A percentile compares a stretch with the other conserved stretches of the same genome.
Conservation (phyloP, 345 rosid species). For the Ceriops tagal region DNA sequence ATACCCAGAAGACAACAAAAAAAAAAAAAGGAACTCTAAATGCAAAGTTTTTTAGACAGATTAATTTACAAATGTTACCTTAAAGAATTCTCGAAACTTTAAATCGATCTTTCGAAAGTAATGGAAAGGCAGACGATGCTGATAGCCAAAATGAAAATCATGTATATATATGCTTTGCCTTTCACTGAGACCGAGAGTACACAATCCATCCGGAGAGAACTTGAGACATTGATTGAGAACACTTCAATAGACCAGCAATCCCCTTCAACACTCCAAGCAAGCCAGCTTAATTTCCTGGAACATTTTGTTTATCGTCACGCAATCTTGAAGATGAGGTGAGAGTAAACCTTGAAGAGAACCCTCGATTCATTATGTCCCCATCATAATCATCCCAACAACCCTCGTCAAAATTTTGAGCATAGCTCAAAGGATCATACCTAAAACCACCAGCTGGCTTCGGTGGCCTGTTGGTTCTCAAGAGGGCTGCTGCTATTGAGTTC, state of each 20-base stretch:
- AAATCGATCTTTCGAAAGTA: no score
- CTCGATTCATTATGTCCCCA: constrained; percentile 22
- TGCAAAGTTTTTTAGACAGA: not conserved
- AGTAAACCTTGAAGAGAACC: constrained; percentile 44
- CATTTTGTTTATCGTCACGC: constrained; percentile 16
- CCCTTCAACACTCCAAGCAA: not conserved
- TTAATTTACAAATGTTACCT: not conserved
- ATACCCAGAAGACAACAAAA: no score
- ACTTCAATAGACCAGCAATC: not conserved
- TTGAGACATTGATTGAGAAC: not conserved
- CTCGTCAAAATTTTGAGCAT: constrained; percentile 47
- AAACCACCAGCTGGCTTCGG: constrained; percentile 32
- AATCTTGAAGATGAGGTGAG: constrained; percentile 27
- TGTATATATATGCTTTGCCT: no score
- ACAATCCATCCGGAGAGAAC: not conserved
- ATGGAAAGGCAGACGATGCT: not conserved
- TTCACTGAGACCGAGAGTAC: no score
- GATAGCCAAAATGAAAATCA: not conserved
- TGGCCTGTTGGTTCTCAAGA: constrained; percentile 8
- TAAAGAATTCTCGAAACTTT: not conserved
- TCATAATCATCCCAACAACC: constrained; percentile 31
- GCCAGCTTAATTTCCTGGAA: not conserved
- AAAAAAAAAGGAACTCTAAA: no score
- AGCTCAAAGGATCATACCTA: constrained; percentile 44
- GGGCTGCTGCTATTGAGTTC: constrained; percentile 15